Percentiles rank a stretch among this genome's conserved stretches.
Conservation (phyloP, 1,284 basidiomycete species). For the Puccinia sorghi region DNA sequence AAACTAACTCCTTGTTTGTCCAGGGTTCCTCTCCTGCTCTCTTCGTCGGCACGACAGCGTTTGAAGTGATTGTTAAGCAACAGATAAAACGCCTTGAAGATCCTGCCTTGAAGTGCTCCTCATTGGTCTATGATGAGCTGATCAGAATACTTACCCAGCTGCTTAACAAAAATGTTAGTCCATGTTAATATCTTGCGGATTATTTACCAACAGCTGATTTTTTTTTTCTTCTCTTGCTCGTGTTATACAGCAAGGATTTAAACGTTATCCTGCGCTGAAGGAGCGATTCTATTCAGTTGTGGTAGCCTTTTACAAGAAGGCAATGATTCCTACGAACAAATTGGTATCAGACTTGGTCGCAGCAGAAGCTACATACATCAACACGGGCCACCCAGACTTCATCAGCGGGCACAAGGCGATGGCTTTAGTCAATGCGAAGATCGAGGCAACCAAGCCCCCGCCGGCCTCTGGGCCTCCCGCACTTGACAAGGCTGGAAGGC, state of each 20-base stretch:
- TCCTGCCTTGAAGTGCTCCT: conserved; percentile 85
- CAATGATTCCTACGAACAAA: conserved; percentile 92
- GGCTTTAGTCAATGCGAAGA: conserved; percentile 68
- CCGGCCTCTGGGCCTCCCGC: conserved; percentile 67
- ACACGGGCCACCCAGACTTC: conserved; percentile 99
- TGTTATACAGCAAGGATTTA: conserved; percentile 76
- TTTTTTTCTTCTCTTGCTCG: background rate
- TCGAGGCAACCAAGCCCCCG: conserved; percentile 75
- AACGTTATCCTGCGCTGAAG: conserved; percentile 86
- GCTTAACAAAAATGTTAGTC: conserved; percentile 78
- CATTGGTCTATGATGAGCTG: conserved; percentile 92
- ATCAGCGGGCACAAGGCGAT: conserved; percentile 95
- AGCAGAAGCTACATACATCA: conserved; percentile 95
- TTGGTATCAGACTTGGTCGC: conserved; percentile 88
- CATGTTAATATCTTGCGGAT: background rate
- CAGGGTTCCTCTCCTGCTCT: conserved; percentile 92
- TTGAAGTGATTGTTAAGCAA: conserved; percentile 97
- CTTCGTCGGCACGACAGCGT: conserved; percentile 93
- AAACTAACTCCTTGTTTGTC: background rate
- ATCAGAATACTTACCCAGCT: conserved; percentile 92
- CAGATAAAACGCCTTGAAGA: conserved; percentile 97
- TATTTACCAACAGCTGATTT: background rate
- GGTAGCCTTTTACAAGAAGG: conserved; percentile 90
- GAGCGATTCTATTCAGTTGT: conserved; percentile 93
- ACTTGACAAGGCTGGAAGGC: conserved; percentile 72